Base-by-base conservation (phyloP, 2,329 filamentous ascomycete species). In the Curvularia sp. region DNA sequence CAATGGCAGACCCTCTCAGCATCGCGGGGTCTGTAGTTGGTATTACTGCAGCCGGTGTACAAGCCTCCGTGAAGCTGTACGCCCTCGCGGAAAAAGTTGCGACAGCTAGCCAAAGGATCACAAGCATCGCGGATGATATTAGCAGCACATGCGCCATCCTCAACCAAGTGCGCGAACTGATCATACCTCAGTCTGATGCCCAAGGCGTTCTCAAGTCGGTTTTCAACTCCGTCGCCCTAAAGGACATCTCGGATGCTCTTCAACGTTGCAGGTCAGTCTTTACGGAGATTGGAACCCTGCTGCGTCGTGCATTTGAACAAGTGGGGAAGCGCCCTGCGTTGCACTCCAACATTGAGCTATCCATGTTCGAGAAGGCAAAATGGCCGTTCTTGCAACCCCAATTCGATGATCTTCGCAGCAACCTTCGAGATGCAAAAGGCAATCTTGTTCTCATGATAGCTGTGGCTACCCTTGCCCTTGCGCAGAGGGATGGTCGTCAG, bases 1-100 rank as follows among this genome's bases (percentile, higher is more conserved):
- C 38, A 23, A 63, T 63, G 60, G 42, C 57, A n/a, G 61, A 63
- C n/a, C 55, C 61, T 27, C 39, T 63, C 4, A 61, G 58, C 15
- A 46, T 63, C 19, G 49, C 55, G 3, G 58, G 41, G 7, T 55
- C 54, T 18, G 49, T 59, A 18, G 58, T 61, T 0, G 61, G 54
- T 4, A 58, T 63, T 12, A 46, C 49, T 2, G 43, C 48, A n/a
- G 54, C 49, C 2, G 58, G 61, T 3, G 27, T 56, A 18, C 55
- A 54, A 25, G 49, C 43, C 19, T 58, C 54, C 2, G 36, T 59
- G 2, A 49, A 54, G 28, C 55, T 63, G 1, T 61, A 49, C 15
- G 58, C 53, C 0, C 52, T 63, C 12, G 58, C 58, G 2, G 58
- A 63, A 18, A 58, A 43, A 23, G 52, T 63, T 4, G 36, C 36